phyloP scores from a whole-genome alignment of 1,284 basidiomycete genomes.

The Violaceomyces palustris region DNA sequence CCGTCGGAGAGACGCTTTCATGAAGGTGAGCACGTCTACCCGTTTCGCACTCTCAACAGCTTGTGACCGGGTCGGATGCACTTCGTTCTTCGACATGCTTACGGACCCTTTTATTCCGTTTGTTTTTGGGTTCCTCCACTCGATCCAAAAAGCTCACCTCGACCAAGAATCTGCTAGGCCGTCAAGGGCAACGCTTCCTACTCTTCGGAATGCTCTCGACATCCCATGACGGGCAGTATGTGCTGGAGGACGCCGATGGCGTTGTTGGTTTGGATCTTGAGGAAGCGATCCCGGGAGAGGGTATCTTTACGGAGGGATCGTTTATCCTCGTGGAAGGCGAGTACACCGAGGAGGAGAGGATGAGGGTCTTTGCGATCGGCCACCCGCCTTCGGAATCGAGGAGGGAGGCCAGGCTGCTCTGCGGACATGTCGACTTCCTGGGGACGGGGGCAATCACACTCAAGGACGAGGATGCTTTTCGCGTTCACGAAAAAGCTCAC shows the following conservation, averaged over 20 bases:
- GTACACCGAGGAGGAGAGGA: constrained; percentile 83
- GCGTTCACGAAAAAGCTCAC: constrained; percentile 46
- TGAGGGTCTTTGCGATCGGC: constrained; percentile 87
- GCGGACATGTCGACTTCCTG: constrained; percentile 60
- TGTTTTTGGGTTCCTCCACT: constrained; percentile 54
- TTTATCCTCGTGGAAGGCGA: constrained; percentile 93
- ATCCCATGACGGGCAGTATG: constrained; percentile 81
- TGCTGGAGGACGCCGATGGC: constrained; percentile 90
- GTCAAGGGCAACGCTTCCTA: constrained; percentile 82
- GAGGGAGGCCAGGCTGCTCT: constrained; percentile 22
- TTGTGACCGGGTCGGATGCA: too few species aligned
- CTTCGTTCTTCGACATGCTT: too few species aligned
- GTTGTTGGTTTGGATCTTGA: constrained; percentile 82
- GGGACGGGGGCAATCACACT: constrained; percentile 85
- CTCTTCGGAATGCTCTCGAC: constrained; percentile 88
- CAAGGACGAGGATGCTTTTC: constrained; percentile 74
- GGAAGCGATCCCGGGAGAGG: constrained; percentile 79
- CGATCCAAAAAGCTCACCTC: too few species aligned
- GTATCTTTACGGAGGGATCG: constrained; percentile 91
- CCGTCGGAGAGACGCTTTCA: constrained; percentile 19
- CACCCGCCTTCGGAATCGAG: constrained; percentile 68
- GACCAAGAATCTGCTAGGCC: constrained; percentile 89
- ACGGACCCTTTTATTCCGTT: too few species aligned
- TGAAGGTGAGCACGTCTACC: constrained; percentile 36
- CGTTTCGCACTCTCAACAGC: too few species aligned